phyloP scores from a whole-genome alignment of 352 stramenopile species.

The Plasmopara muralis region DNA sequence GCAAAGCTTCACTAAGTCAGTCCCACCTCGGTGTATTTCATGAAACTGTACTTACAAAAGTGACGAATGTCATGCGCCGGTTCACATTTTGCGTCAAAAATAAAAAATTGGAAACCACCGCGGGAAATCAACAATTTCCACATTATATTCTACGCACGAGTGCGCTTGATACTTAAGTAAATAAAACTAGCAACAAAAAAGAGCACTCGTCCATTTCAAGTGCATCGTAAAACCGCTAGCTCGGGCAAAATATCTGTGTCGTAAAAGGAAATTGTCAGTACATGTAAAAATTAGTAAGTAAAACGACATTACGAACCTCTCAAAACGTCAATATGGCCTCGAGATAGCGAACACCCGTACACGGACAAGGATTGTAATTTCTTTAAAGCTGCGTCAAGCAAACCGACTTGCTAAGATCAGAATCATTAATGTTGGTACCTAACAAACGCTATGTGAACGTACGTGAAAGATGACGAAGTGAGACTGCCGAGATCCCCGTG shows the following conservation, averaged over 20 bases:
- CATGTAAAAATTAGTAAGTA: background rate
- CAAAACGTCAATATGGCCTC: constrained; percentile 46
- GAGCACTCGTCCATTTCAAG: constrained; percentile 15
- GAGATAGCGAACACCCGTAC: constrained; percentile 43
- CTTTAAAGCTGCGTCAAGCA: constrained; percentile 35
- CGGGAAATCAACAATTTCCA: background rate
- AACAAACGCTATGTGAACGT: constrained; percentile 14
- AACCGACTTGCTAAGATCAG: constrained; percentile 5
- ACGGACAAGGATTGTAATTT: constrained; percentile 47
- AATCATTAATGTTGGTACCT: background rate
- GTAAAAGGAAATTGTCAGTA: background rate
- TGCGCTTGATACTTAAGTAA: background rate
- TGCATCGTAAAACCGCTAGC: constrained; percentile 39
- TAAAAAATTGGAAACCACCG: constrained; percentile 22
- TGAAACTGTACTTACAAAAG: constrained; percentile 12
- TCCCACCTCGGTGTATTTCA: constrained; percentile 4
- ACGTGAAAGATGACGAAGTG: constrained; percentile 67
- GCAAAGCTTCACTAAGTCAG: background rate
- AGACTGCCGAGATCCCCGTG: constrained; percentile 58
- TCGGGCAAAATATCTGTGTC: constrained; percentile 45
- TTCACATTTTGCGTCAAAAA: constrained; percentile 19
- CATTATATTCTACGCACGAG: background rate
- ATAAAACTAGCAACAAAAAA: constrained; percentile 5
- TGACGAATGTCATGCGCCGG: constrained; percentile 5
- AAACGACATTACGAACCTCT: constrained; percentile 25